These are phyloP conservation scores for Cryptococcus hybrid DNA, from an alignment of 1,284 basidiomycete species.

Conservation along the genomic window DNA sequence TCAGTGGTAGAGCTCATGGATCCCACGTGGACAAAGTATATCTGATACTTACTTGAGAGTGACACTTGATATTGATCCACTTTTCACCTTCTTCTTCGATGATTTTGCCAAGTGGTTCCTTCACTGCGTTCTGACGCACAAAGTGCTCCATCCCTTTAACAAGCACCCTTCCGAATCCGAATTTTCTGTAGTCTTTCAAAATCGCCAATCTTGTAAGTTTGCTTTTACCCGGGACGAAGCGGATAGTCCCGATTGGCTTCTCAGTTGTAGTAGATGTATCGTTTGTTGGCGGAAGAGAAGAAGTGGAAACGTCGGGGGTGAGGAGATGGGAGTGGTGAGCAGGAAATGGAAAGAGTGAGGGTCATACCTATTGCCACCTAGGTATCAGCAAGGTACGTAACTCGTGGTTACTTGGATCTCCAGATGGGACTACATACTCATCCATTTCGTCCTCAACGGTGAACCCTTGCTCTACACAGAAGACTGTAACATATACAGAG, in stretches of 20 bases:
- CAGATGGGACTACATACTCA: conserved; percentile 23
- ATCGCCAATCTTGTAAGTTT: conserved; percentile 46
- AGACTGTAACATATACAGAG: too few relatives aligned
- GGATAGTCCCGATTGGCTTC: conserved; percentile 42
- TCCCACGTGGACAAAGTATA: not conserved
- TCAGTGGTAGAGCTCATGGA: not conserved
- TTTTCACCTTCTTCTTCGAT: conserved; percentile 17
- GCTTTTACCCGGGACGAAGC: conserved; percentile 34
- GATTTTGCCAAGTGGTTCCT: conserved; percentile 4
- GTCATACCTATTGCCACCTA: conserved; percentile 18
- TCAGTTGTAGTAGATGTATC: conserved; percentile 6
- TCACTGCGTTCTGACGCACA: conserved; percentile 3
- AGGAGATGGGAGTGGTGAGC: conserved; percentile 20
- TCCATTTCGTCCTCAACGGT: conserved; percentile 40
- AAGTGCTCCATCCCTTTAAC: conserved; percentile 15
- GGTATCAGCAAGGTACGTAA: not conserved
- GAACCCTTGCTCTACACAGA: conserved; percentile 39
- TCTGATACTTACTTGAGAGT: conserved; percentile 33
- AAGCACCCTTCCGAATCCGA: conserved; percentile 41
- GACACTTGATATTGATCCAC: conserved; percentile 29
- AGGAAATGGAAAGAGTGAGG: conserved; percentile 30
- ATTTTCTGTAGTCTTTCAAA: conserved; percentile 30
- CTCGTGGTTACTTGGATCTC: not conserved
- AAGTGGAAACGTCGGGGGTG: conserved; percentile 17
- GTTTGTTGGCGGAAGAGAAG: conserved; percentile 14